Base-by-base conservation (phyloP, 2,329 filamentous ascomycete genomes). In the Tympanopsis confertula region DNA sequence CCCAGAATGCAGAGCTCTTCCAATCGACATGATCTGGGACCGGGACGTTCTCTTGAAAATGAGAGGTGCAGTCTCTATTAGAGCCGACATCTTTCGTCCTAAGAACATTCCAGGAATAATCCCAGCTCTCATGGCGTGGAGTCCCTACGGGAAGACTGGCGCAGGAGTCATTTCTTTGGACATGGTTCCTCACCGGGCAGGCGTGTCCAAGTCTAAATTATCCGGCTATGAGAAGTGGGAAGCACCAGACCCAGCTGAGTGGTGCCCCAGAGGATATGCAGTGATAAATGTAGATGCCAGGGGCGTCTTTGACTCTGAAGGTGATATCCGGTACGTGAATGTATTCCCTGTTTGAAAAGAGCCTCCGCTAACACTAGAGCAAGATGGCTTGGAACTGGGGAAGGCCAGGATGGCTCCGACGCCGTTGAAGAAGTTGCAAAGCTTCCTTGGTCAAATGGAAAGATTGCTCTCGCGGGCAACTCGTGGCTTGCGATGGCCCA, bases 221-320 rank as follows among this genome's bases (percentile, higher is more conserved):
- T 45, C 43, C 13, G 45, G 45, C 2, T 41, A 49, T 13, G 47
- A 54, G 29, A 54, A 51, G 41, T 55, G 49, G 17, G 53, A 55
- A 39, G 52, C 47, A 1, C 50, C 47, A 3, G 50, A 55, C 41
- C 51, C 53, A 13, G 52, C 49, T 5, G 44, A 49, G 18, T 56
- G 52, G 51, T 47, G 46, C 20, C 38, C 45, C 1, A 42, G 45
- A 24, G 51, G 51, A 3, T 56, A 55, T 37, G 49, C 47, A 5
- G 40, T 55, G 19, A 47, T 54, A 13, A 52, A 54, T 37, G 42
- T 51, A 13, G 53, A 56, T 39, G 38, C 50, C 5, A 42, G 53
- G n/a, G 53, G 53, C 2, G 40, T 40, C 13, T 47, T 45, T 24
- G 42, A 53, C 20, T 49, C 45, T 13, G 49, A 48, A 13, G 53